Percentiles rank a stretch among this genome's conserved stretches.
phyloP scores from a whole-genome alignment of 139 green algal genomes.

The Coelastrella sp. region DNA sequence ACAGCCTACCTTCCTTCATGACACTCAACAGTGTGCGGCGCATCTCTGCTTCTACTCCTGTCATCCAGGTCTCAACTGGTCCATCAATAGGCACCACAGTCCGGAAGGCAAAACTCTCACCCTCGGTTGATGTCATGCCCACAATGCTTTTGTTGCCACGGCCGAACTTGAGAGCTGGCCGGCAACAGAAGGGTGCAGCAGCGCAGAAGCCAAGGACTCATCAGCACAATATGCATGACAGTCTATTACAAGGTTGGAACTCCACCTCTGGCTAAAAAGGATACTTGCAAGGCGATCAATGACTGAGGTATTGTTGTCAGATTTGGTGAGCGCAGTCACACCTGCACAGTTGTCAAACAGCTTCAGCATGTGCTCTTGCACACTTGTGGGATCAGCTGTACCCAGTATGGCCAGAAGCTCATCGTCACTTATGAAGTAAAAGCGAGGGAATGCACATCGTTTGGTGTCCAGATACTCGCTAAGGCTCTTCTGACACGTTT shows the following conservation, averaged over 20 bases:
- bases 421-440: conserved; percentile 98
- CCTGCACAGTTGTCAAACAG: conserved; percentile 92
- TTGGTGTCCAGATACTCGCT: conserved; percentile 96
- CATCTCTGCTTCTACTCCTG: conserved; percentile 86
- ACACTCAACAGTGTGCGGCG: conserved; percentile 65
- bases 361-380: conserved; percentile 96
- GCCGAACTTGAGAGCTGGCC: conserved; percentile 75
- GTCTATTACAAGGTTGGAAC: too few relatives aligned
- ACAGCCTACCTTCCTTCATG: conserved; percentile 61
- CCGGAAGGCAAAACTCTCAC: conserved; percentile 86
- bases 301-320: too few relatives aligned
- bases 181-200: not conserved
- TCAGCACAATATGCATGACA: not conserved
- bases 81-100: conserved; percentile 79
- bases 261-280: too few relatives aligned
- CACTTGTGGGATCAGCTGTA: conserved; percentile 85
- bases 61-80: conserved; percentile 90
- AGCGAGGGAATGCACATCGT: conserved; percentile 94
- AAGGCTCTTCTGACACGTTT: conserved; percentile 96
- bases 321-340: too few relatives aligned
- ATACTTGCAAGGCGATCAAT: too few relatives aligned
- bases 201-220: not conserved
- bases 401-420: conserved; percentile 97
- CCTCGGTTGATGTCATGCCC: conserved; percentile 87
- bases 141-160: conserved; percentile 86